Evolutionary conservation across 2,329 filamentous ascomycete genomes (phyloP), one percentile per base, ranked within the genome.

Genomic region (Sclerotinia subarctica): DNA sequence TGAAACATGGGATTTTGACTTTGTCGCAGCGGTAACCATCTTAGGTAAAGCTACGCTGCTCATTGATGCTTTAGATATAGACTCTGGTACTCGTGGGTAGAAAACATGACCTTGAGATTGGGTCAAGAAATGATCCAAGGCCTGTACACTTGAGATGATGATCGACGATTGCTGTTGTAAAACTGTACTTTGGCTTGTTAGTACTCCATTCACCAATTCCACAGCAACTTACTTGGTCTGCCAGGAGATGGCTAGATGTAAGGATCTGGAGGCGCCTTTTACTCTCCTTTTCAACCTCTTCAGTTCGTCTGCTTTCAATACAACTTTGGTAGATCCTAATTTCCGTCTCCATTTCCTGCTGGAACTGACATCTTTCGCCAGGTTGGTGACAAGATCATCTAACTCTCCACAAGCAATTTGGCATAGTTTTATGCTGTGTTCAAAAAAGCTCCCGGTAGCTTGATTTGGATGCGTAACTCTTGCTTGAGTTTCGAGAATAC

Each of bases 241-340:
- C n/a, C 60, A 68, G 13, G 68, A 52, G 15, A 59, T 68, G 2
- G 70, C 60, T 26, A 69, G 24, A 38, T 42, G 21, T n/a, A 70
- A 24, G 4, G 69, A 21, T 11, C 49, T 38, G 4, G 68, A 57
- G 1, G 70, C 70, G 65, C 52, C 57, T 21, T 69, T 66, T 35
- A 72, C 46, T 29, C 66, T 62, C n/a, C 26, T 59, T 29, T 69
- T 67, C 47, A 69, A 29, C 46, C 13, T 67, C n/a, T 69, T 68
- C 11, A 69, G 54, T 17, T 70, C 62, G 2, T 71, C 70, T 11
- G 60, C 65, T 38, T 66, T 69, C 32, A 70, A 21, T 1, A 69
- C 46, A 3, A 69, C 53, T 53, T 69, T 70, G 2, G 57, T 60
- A 2, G 69, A 63, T 7, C 63, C 67, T 4, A 67, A 10, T 64